phyloP scores from a whole-genome alignment of 345 rosid species.

The Erodium maritimum region DNA sequence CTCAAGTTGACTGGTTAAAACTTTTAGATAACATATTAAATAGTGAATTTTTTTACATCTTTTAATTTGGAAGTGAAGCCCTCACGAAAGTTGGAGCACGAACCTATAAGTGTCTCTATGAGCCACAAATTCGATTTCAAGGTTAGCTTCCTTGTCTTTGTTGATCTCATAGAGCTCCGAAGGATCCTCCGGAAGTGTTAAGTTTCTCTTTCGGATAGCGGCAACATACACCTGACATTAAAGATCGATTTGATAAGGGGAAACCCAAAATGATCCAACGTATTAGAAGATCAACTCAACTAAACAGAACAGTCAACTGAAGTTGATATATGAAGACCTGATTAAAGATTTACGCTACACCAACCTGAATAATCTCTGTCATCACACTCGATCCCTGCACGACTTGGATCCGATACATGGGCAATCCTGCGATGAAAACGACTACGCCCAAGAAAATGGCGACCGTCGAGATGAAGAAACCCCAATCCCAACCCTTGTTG shows the following conservation, averaged over 20 bases:
- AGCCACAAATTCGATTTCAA: conserved; percentile 30
- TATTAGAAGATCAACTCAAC: not conserved
- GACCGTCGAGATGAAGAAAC: conserved; percentile 22
- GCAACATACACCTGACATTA: conserved; percentile 35
- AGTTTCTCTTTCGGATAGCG: conserved; percentile 37
- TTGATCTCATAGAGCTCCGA: conserved; percentile 33
- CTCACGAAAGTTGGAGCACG: not conserved
- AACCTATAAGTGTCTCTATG: conserved; percentile 38
- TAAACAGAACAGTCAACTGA: not conserved
- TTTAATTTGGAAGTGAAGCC: too few relatives aligned
- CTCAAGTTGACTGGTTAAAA: too few relatives aligned
- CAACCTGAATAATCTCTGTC: conserved; percentile 37
- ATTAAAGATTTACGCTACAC: too few relatives aligned
- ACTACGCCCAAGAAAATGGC: conserved; percentile 24
- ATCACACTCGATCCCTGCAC: conserved; percentile 27
- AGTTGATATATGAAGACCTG: too few relatives aligned
- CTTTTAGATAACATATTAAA: too few relatives aligned
- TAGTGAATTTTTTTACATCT: too few relatives aligned
- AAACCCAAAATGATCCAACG: not conserved
- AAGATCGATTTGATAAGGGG: not conserved
- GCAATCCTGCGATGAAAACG: conserved; percentile 27
- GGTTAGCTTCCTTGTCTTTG: conserved; percentile 27
- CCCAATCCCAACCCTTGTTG: conserved; percentile 50
- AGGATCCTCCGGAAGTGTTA: conserved; percentile 34
- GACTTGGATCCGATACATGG: conserved; percentile 29